Evolutionary conservation across 2,329 filamentous ascomycete species (phyloP), one percentile per base, ranked within the genome.

Genomic region (Geosmithia flava): DNA sequence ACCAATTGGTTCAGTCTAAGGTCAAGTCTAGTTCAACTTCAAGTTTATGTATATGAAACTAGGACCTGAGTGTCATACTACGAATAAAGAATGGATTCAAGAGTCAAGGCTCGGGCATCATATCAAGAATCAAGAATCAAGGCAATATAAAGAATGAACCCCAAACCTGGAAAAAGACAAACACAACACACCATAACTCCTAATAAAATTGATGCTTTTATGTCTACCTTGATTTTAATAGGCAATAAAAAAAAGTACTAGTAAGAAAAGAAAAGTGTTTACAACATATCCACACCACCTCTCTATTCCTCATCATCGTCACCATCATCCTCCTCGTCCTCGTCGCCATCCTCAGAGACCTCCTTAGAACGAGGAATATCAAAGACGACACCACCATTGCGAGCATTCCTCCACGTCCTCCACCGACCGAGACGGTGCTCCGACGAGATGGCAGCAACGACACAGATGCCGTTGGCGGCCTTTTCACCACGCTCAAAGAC

Each of bases 331-430:
- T 58, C 53, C 45, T 61, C 58, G 29, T 60, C 58, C 45, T 58
- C 63, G 43, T 58, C 56, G 3, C 15, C 55, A 67, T 55, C 58
- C 67, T 70, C 15, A 8, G 23, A 27, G 33, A 37, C 6, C 11
- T 37, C 33, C 3, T 11, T 6, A 11, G 33, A 37, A 11, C 33
- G 33, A 11, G 85, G 78, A 33, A 96, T 78, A 62, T 95, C 89
- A 60, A 95, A 94, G 10, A 96, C 76, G 20, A 93, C 77, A n/a
- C 85, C 86, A 7, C 87, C 87, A 60, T 95, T 96, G 54, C 82
- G 83, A 3, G 81, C 87, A 7, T 69, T 71, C 44, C 65, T 63
- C 20, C 74, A 63, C 49, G 75, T 75, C 65, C 83, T 83, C 89
- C 89, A 97, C 53, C 86, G 75, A 3, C 89, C 93, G 42, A 96